Evolutionary conservation across 1,284 basidiomycete species (phyloP).

Genomic region (Ustilago hordei): DNA sequence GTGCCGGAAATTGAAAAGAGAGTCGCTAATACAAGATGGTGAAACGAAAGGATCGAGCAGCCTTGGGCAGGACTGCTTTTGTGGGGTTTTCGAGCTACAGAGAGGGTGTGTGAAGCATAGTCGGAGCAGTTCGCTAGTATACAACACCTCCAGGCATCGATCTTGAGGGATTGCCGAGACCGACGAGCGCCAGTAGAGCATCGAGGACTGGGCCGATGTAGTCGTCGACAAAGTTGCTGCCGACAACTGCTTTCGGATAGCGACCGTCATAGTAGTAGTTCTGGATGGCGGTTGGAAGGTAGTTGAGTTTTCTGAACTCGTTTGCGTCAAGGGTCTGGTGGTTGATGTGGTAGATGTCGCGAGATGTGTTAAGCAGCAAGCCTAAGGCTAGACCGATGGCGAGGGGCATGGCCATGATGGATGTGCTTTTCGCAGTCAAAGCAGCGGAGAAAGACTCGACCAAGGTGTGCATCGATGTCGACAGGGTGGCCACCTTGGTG

Average conservation of each 20-base stretch:
- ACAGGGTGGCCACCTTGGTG: background rate
- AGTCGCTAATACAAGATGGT: conserved; percentile 19
- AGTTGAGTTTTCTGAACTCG: conserved; percentile 44
- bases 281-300: conserved; percentile 21
- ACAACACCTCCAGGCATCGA: conserved; percentile 17
- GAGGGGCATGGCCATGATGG: conserved; percentile 22
- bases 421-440: conserved; percentile 11
- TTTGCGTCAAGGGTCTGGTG: conserved; percentile 38
- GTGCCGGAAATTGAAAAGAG: background rate
- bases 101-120: background rate
- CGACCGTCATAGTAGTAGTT: conserved; percentile 41
- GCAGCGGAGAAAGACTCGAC: conserved; percentile 3
- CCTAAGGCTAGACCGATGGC: conserved; percentile 33
- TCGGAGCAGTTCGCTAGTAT: conserved; percentile 15
- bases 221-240: conserved; percentile 39
- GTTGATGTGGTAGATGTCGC: conserved; percentile 50
- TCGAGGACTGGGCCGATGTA: conserved; percentile 35
- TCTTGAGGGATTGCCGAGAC: conserved; percentile 13
- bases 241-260: conserved; percentile 42
- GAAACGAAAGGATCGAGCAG: conserved; percentile 5
- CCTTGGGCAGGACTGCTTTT: background rate
- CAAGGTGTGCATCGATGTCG: background rate
- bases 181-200: conserved; percentile 20
- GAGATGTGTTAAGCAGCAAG: conserved; percentile 39
- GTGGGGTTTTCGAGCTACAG: background rate